Evolutionary conservation across 2,329 filamentous ascomycete genomes (phyloP).

Genomic region (Cytospora leucostoma): DNA sequence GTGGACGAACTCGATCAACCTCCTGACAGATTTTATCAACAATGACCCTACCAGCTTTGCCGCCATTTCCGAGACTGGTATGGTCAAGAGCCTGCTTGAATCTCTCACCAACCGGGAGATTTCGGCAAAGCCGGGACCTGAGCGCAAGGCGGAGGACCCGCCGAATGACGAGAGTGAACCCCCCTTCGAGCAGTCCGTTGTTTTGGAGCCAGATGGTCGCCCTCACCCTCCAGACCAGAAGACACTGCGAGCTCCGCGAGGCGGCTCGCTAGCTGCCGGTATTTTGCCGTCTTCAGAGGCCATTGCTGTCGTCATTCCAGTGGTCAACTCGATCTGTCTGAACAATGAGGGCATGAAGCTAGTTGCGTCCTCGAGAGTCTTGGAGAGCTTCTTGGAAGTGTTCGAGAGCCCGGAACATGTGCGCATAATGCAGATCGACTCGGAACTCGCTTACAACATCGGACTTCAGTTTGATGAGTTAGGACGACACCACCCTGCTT

Average conservation of each 20-base stretch:
- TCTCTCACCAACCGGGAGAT: constrained; percentile 66
- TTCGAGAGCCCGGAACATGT: constrained; percentile 92
- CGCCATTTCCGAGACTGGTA: constrained; percentile 89
- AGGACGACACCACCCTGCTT: constrained; percentile 83
- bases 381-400: constrained; percentile 91
- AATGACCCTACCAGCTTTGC: constrained; percentile 98
- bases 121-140: constrained; percentile 37
- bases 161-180: constrained; percentile 38
- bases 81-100: constrained; percentile 84
- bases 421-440: constrained; percentile 76
- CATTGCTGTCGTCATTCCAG: constrained; percentile 81
- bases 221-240: constrained; percentile 57
- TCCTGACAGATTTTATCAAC: constrained; percentile 95
- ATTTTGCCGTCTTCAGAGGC: constrained; percentile 88
- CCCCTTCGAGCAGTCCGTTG: constrained; percentile 42
- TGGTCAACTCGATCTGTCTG: constrained; percentile 90
- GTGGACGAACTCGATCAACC: constrained; percentile 92
- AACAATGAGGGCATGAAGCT: constrained; percentile 86
- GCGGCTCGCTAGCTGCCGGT: constrained; percentile 59
- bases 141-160: constrained; percentile 28
- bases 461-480: constrained; percentile 92
- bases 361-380: constrained; percentile 78
- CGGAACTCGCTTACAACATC: constrained; percentile 68
- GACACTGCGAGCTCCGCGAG: constrained; percentile 48
- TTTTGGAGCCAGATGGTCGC: constrained; percentile 42